phyloP scores from a whole-genome alignment of 306 rosid species.

The Quillaja saponaria region DNA sequence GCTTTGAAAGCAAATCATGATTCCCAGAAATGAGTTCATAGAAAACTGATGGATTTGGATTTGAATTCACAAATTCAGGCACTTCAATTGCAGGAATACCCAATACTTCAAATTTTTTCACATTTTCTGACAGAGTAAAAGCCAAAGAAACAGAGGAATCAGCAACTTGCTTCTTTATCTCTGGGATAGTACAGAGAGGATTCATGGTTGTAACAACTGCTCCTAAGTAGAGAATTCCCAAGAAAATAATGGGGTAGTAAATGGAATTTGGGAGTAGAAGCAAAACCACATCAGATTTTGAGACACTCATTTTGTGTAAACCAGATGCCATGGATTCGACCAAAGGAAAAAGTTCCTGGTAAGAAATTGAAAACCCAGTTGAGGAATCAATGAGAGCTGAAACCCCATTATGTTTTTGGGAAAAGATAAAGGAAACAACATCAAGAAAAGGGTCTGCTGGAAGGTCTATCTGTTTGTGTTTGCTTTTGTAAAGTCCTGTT shows the following conservation, averaged over 20 bases:
- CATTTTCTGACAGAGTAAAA: constrained; percentile 45
- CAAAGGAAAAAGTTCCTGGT: constrained; percentile 51
- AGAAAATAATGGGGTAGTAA: constrained; percentile 62
- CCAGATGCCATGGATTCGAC: constrained; percentile 72
- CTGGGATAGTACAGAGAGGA: constrained; percentile 59
- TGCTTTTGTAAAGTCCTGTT: constrained; percentile 63
- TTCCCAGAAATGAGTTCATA: constrained; percentile 39
- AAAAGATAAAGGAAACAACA: constrained; percentile 64
- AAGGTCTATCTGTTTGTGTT: constrained; percentile 39
- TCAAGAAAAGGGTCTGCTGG: constrained; percentile 72
- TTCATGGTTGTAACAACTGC: constrained; percentile 69
- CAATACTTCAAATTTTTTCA: constrained; percentile 38
- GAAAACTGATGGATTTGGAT: constrained; percentile 22
- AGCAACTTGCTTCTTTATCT: constrained; percentile 50
- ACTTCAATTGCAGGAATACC: constrained; percentile 57
- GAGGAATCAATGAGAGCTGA: constrained; percentile 74
- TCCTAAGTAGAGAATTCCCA: constrained; percentile 58
- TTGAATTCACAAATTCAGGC: constrained; percentile 44
- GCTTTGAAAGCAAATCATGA: constrained; percentile 42
- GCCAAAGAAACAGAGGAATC: constrained; percentile 55
- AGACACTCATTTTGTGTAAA: constrained; percentile 58
- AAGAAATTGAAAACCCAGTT: constrained; percentile 61
- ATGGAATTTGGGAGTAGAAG: constrained; percentile 72
- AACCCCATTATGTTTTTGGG: constrained; percentile 56
- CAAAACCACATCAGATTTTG: constrained; percentile 64